Evolutionary conservation across 495 filamentous ascomycete species (phyloP).

Genomic region (Neurospora sp.): DNA sequence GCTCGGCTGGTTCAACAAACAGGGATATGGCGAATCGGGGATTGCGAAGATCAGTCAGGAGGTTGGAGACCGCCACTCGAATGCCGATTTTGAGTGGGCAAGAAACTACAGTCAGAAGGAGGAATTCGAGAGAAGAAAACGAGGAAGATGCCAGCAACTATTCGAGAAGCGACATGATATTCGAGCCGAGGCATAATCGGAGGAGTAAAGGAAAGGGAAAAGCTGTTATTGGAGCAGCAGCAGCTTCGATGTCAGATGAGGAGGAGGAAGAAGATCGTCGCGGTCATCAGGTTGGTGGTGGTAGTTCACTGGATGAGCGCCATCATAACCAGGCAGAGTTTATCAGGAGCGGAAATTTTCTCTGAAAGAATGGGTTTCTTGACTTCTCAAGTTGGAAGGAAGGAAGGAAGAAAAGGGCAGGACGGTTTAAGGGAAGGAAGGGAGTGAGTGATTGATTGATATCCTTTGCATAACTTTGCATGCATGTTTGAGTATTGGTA

Average conservation of each 20-base stretch:
- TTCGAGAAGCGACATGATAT: neutral
- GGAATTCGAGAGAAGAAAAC: neutral
- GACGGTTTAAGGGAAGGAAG: neutral
- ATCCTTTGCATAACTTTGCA: neutral
- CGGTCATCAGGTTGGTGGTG: neutral
- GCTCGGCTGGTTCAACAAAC: slow-evolving; percentile 3
- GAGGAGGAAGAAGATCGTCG: neutral
- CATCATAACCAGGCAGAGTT: neutral
- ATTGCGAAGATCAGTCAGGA: neutral
- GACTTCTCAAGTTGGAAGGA: neutral
- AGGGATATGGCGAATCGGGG: neutral
- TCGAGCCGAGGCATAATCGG: neutral
- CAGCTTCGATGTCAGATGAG: neutral
- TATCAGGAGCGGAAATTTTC: neutral
- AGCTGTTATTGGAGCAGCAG: neutral
- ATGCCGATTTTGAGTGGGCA: neutral
- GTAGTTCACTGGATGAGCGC: neutral
- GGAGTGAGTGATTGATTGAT: neutral
- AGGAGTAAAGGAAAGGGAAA: neutral
- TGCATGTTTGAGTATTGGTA: neutral
- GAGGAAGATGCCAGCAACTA: neutral
- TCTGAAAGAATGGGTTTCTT: neutral
- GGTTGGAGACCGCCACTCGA: neutral
- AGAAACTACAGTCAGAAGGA: neutral
- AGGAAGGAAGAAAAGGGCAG: neutral